Evolutionary conservation across 31 red algal species (phyloP), one percentile per base, ranked within the genome.

Genomic region (Endocladia muricata): DNA sequence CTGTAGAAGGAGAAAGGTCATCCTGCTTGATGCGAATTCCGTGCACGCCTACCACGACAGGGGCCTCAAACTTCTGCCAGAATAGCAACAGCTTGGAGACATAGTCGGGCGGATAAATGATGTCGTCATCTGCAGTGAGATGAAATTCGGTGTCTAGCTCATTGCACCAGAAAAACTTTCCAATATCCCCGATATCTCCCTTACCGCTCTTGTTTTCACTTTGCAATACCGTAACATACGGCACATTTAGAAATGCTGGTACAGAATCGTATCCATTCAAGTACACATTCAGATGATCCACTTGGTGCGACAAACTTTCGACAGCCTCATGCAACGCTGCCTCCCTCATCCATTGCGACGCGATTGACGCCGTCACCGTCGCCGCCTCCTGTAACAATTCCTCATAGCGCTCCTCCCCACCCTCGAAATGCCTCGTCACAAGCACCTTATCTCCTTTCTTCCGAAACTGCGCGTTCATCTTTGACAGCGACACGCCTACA

Each of bases 261-360:
- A 97, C 83, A 32, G 64, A 57, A 15, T 89, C 83, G 38, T 97
- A 97, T 25, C 86, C 88, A 64, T 97, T 97, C n/a, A 97, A 80
- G 70, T 92, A 97, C 19, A 97, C 67, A 69, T 89, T 82, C 8
- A 97, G 17, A 26, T 30, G 71, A 77, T 97, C 94, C 6, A 92
- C 88, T 32, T 97, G 94, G 4, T 77, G 56, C 1, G 87, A 30
- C 23, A 97, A 38, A 49, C 78, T 85, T 58, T 88, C 55, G 0
- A 97, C 85, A 36, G 86, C 84, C 29, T 78, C 77, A 61, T 97
- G 90, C 30, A 97, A 66, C 13, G 90, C 66, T 28, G 65, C 26
- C 42, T 82, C 81, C 8, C 94, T 67, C 33, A 61, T 64, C 82
- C 87, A 97, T 55, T 76, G 73, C 17, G 94, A 92, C 37, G 88